Evolutionary conservation across 2,329 filamentous ascomycete species (phyloP).

Genomic region (Emergomyces pasteurianus): DNA sequence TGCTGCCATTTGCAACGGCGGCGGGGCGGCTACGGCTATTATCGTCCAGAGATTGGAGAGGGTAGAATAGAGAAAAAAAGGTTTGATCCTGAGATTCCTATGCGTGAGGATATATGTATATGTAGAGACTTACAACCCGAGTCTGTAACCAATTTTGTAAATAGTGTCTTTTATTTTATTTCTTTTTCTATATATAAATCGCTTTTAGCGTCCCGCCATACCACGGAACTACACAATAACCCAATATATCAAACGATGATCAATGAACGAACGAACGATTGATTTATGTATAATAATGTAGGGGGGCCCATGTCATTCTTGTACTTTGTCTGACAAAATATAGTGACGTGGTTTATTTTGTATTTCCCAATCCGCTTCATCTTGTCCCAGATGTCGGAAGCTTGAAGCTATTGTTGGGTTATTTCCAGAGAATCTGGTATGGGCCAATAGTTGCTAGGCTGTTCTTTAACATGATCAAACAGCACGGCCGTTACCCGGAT

Average conservation of each 20-base stretch:
- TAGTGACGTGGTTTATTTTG: too few species aligned
- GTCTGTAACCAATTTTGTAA: neutral
- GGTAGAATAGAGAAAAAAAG: conserved; percentile 23
- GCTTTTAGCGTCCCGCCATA: neutral
- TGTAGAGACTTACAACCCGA: neutral
- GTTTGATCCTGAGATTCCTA: neutral
- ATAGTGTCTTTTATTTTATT: neutral
- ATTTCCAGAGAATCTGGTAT: too few species aligned
- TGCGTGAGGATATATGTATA: neutral
- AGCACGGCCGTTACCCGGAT: too few species aligned
- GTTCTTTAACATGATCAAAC: neutral
- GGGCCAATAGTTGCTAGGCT: too few species aligned
- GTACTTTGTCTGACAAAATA: too few species aligned
- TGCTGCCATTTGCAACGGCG: conserved; percentile 93
- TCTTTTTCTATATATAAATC: neutral
- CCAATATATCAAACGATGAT: neutral
- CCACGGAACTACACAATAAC: neutral
- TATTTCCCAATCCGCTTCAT: too few species aligned
- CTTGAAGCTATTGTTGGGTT: too few species aligned
- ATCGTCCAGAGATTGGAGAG: conserved; percentile 72
- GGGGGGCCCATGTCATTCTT: too few species aligned
- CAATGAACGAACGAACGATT: too few species aligned
- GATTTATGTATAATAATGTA: too few species aligned
- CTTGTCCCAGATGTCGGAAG: too few species aligned
- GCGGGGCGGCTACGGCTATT: conserved; percentile 80